Evolutionary conservation across 768 basidiomycete species (phyloP).

Genomic region (Phlebiopsis flavidoalba): DNA sequence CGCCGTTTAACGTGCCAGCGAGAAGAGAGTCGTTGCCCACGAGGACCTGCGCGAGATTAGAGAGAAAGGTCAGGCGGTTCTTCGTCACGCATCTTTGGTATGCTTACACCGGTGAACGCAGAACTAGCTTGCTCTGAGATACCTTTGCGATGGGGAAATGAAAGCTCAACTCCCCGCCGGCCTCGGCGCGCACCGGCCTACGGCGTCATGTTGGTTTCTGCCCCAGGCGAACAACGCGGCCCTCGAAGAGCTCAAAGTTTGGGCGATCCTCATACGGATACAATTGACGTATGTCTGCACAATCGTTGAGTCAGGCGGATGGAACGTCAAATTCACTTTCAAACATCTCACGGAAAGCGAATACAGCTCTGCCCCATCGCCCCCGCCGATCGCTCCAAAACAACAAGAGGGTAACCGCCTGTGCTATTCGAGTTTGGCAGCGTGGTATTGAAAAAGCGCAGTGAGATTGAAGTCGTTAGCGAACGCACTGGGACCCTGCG

Average conservation of each 20-base stretch:
- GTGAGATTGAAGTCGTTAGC: conserved; percentile 40
- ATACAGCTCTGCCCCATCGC: not conserved
- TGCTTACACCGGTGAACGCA: not conserved
- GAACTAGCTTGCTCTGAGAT: not conserved
- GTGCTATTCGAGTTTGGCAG: conserved; percentile 38
- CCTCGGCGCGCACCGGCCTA: not conserved
- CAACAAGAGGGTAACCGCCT: conserved; percentile 30
- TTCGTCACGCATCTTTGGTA: too few species aligned
- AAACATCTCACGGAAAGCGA: not conserved
- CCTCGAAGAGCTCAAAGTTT: not conserved
- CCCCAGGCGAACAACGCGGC: not conserved
- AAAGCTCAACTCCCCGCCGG: not conserved
- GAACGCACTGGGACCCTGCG: not conserved
- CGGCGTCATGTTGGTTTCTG: not conserved
- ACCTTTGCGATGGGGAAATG: not conserved
- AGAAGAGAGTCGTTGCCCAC: not conserved
- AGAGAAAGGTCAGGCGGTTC: too few species aligned
- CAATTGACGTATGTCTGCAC: conserved; percentile 26
- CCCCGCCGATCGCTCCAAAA: not conserved
- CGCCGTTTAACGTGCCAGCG: not conserved
- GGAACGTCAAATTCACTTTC: too few species aligned
- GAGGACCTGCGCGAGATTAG: not conserved
- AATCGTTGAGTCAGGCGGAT: not conserved
- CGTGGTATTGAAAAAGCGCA: conserved; percentile 38
- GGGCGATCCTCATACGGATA: not conserved